phyloP scores from a whole-genome alignment of 2,329 filamentous ascomycete species.

The Colletotrichum sp. region DNA sequence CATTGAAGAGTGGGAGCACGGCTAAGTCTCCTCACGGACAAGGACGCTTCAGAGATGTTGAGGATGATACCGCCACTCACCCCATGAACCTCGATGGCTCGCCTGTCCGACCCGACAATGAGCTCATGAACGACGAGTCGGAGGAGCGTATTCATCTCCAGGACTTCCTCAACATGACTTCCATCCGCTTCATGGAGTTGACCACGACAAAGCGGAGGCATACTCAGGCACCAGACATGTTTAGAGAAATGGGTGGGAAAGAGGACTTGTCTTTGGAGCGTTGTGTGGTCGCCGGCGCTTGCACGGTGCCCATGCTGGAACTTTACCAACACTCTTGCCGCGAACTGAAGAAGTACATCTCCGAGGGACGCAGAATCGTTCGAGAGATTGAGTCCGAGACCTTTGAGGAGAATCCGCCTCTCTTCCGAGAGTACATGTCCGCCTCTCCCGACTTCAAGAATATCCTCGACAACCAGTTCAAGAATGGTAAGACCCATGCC shows the following conservation, averaged over 20 bases:
- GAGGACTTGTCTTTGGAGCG: slow-evolving; percentile 71
- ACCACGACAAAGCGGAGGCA: slow-evolving; percentile 94
- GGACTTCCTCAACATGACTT: slow-evolving; percentile 93
- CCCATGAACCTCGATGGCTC: slow-evolving; percentile 51
- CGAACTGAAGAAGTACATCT: slow-evolving; percentile 96
- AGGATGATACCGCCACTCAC: slow-evolving; percentile 48
- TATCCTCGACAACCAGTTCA: slow-evolving; percentile 95
- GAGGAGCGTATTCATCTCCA: slow-evolving; percentile 79
- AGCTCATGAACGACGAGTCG: slow-evolving; percentile 53
- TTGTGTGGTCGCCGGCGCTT: slow-evolving; percentile 87
- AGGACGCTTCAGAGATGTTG: slow-evolving; percentile 59
- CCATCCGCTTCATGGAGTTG: slow-evolving; percentile 97
- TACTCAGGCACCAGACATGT: slow-evolving; percentile 69
- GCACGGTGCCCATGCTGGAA: slow-evolving; percentile 91
- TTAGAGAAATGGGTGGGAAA: slow-evolving; percentile 48
- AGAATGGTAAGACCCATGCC: slow-evolving; percentile 94
- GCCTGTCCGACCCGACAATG: slow-evolving; percentile 42
- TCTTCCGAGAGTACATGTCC: slow-evolving; percentile 91
- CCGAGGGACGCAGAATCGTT: slow-evolving; percentile 87
- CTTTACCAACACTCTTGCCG: slow-evolving; percentile 95
- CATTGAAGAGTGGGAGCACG: slow-evolving; percentile 45
- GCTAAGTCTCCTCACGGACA: slow-evolving; percentile 62
- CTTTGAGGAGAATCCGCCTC: slow-evolving; percentile 84
- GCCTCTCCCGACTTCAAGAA: slow-evolving; percentile 82
- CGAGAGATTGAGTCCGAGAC: slow-evolving; percentile 91